These are phyloP conservation scores for Talaromyces stipitatus DNA, from an alignment of 495 filamentous ascomycete species.

Conservation along the genomic window DNA sequence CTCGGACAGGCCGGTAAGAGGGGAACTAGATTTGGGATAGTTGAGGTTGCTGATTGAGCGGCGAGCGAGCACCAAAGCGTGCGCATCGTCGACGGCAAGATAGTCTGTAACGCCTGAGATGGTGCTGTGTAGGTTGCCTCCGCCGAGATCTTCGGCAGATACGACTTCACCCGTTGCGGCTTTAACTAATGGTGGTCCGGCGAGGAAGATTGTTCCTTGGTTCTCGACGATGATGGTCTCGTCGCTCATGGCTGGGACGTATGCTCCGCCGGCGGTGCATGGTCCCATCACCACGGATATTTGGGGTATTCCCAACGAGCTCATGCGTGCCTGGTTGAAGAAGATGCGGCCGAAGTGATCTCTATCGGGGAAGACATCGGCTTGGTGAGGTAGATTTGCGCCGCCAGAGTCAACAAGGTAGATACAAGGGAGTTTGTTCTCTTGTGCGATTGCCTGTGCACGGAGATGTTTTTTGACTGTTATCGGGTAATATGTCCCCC, in stretches of 20 bases:
- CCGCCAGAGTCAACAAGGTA: conserved; percentile 96
- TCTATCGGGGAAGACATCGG: conserved; percentile 91
- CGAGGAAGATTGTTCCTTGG: conserved; percentile 93
- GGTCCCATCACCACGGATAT: conserved; percentile 95
- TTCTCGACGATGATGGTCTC: conserved; percentile 94
- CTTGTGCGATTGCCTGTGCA: conserved; percentile 82
- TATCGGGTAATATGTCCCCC: conserved; percentile 97
- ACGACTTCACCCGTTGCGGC: conserved; percentile 94
- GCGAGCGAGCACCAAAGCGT: conserved; percentile 81
- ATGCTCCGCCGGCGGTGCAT: conserved; percentile 94
- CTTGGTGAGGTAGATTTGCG: conserved; percentile 91
- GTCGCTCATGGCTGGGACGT: conserved; percentile 95
- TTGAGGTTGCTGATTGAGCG: conserved; percentile 83
- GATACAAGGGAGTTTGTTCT: conserved; percentile 83
- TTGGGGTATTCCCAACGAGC: conserved; percentile 76
- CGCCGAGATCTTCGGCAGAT: conserved; percentile 85
- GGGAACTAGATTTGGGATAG: conserved; percentile 48
- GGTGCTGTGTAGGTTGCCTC: conserved; percentile 84
- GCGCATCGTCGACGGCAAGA: conserved; percentile 87
- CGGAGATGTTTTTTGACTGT: conserved; percentile 97
- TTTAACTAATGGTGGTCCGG: conserved; percentile 91
- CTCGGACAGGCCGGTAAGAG: conserved; percentile 14
- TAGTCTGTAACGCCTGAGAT: conserved; percentile 96
- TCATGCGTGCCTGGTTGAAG: conserved; percentile 94
- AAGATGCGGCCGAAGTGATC: conserved; percentile 98